Evolutionary conservation across 805 yeast genomes (phyloP), one percentile per base, ranked within the genome.

Genomic region (Grigorovia jiainica): DNA sequence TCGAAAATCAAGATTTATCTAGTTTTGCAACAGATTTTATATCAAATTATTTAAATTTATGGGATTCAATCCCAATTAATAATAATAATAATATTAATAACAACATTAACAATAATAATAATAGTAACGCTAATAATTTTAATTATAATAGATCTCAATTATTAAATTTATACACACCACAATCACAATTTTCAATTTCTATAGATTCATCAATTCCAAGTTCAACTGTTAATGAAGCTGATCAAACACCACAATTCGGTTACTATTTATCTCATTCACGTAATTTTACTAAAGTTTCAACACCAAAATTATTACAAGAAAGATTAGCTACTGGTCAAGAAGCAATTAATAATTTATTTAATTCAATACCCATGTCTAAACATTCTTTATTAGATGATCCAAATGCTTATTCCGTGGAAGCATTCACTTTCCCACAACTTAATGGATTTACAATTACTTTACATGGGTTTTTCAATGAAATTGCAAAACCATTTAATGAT

Each of bases 381-480:
- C 98, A 92, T 61, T 75, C 73, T 40, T 65, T 92, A 31, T 59
- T 73, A 39, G 71, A 75, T 21, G 67, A 73, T 38, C 89, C 95
- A 4, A 68, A 72, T 11, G 62, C 72, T 35, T 89, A 79, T 53
- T 74, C 95, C 21, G 74, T 89, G 63, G 96, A 92, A 57, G 73
- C 85, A 2, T 78, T 82, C 68, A 74, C 89, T 21, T 74, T 70
- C 43, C 79, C 85, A 8, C 78, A 75, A 37, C 74, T 89, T 27
- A 75, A 79, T 39, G 96, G 95, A 5, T 77, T 92, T 53, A 70
- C 84, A 53, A 74, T 90, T 35, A 70, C 79, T 0, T 64, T 90
- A n/a, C 98, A 92, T 65, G 99, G 99, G 4, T 79, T 76, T 43
- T 90, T 76, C 57, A 78, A 77, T 39, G 97, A 92, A 62, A 58